Evolutionary conservation across 1,284 basidiomycete species (phyloP), one percentile per base, ranked within the genome.

Genomic region (Ganoderma lucidum): DNA sequence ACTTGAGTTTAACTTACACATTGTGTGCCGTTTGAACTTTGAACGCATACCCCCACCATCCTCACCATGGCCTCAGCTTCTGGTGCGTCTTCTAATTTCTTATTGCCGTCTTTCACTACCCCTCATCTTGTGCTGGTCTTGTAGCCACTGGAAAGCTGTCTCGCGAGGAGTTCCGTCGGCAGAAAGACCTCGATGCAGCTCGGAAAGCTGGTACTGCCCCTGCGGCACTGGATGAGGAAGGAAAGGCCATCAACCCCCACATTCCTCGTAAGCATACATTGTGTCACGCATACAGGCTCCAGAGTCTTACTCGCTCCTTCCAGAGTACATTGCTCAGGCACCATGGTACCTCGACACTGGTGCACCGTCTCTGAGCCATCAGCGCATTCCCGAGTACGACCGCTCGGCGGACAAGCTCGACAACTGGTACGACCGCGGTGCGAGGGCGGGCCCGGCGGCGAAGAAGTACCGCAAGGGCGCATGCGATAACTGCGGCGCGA

Each of bases 281-380:
- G 56, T 15, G 17, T n/a, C 45, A 66, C 42, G 48, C 6, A 65
- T 32, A 63, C 69, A 64, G 70, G 74, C 53, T 70, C 68, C n/a
- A 55, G 60, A 64, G 39, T 23, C 23, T n/a, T 65, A 67, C 63
- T 72, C 63, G 35, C 45, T 62, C 8, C 15, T 17, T 62, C 9
- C 75, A 94, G 95, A 96, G 81, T 96, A 96, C 77, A 96, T 96
- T 75, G 93, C 95, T 6, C 96, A 98, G 82, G 97, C 96, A 19
- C 98, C 98, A 73, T 99, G 98, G 98, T 99, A 99, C 81, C 89
- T 98, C 76, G 94, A 97, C 81, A 95, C 93, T 19, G 95, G 94
- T 60, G 93, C 90, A 51, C 95, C 96, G 1, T 96, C 96, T 10
- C 88, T 99, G 66, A 94, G 91, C 78, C 97, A 99, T 86, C 98